Percentiles rank a stretch among this genome's conserved stretches.
Conservation (phyloP, 2,329 filamentous ascomycete genomes). For the Arthrinium phaeospermum region DNA sequence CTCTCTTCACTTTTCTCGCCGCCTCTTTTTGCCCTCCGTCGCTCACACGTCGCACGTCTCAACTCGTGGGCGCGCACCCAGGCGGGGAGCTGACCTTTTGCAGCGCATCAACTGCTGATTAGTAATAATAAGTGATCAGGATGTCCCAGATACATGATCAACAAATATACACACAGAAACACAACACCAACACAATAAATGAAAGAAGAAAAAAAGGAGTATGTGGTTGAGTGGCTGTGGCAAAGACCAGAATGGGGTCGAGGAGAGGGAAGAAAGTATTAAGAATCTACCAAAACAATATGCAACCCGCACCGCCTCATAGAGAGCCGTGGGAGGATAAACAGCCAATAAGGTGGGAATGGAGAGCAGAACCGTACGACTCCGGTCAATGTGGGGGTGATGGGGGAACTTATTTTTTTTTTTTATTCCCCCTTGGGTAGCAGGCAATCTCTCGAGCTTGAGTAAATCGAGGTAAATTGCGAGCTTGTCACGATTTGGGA, state of each 20-base stretch:
- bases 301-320: slow-evolving; percentile 24
- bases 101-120: slow-evolving; percentile 39
- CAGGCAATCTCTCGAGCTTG: slow-evolving; percentile 21
- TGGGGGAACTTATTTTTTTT: slow-evolving; percentile 24
- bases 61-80: slow-evolving; percentile 24
- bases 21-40: slow-evolving; percentile 27
- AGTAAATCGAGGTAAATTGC: slow-evolving; percentile 24
- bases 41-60: slow-evolving; percentile 28
- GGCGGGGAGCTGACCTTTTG: slow-evolving; percentile 26
- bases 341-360: slow-evolving; percentile 16
- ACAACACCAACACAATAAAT: slow-evolving; percentile 15
- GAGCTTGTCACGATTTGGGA: slow-evolving; percentile 15
- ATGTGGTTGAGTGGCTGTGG: slow-evolving; percentile 7
- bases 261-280: slow-evolving; percentile 21
- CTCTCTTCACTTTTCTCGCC: slow-evolving; percentile 26
- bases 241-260: slow-evolving; percentile 1
- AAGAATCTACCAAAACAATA: slow-evolving; percentile 20
- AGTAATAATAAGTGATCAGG: slow-evolving; percentile 14
- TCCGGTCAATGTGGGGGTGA: slow-evolving; percentile 21
- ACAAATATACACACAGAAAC: slow-evolving; percentile 15
- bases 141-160: slow-evolving; percentile 24
- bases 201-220: slow-evolving; percentile 26
- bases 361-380: slow-evolving; percentile 22
- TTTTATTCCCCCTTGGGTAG: slow-evolving; percentile 20
- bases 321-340: slow-evolving; percentile 17